Evolutionary conservation across 1,139 yeast species (phyloP).

Genomic region (Pichia kudriavzevii): DNA sequence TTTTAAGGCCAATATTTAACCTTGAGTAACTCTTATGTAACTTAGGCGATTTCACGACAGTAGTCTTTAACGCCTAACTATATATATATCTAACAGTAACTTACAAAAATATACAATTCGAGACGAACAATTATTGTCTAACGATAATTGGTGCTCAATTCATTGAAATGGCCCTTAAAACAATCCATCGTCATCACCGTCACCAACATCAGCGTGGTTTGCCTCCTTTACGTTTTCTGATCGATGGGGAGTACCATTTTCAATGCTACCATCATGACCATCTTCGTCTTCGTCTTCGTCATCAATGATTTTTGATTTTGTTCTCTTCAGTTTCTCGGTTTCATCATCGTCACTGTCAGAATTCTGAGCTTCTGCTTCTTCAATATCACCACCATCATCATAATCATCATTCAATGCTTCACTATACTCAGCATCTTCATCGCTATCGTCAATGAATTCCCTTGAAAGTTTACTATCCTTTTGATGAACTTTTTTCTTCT

Average conservation of each 20-base stretch:
- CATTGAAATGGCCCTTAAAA: slow-evolving; percentile 4
- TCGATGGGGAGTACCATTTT: background rate
- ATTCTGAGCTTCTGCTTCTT: slow-evolving; percentile 1
- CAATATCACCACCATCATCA: slow-evolving; percentile 13
- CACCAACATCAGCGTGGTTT: background rate
- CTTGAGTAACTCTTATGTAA: too few relatives aligned
- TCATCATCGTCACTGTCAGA: slow-evolving; percentile 11
- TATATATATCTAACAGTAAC: too few relatives aligned
- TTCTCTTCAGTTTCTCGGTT: slow-evolving; percentile 9
- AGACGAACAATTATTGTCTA: too few relatives aligned
- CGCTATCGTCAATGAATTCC: slow-evolving; percentile 28
- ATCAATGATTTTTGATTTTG: slow-evolving; percentile 15
- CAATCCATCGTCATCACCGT: slow-evolving; percentile 8
- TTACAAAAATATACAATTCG: too few relatives aligned
- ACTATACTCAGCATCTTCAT: slow-evolving; percentile 30
- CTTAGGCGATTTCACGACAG: too few relatives aligned
- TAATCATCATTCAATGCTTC: slow-evolving; percentile 20
- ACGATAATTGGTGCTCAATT: too few relatives aligned
- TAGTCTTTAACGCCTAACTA: too few relatives aligned
- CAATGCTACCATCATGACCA: slow-evolving; percentile 4
- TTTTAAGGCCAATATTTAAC: background rate
- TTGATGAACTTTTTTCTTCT: slow-evolving; percentile 13
- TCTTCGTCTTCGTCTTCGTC: slow-evolving; percentile 20
- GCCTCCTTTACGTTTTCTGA: slow-evolving; percentile 1
- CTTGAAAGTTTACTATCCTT: slow-evolving; percentile 23